Evolutionary conservation across 2,329 filamentous ascomycete genomes (phyloP).

Genomic region (Arthrobotrys musiformis): DNA sequence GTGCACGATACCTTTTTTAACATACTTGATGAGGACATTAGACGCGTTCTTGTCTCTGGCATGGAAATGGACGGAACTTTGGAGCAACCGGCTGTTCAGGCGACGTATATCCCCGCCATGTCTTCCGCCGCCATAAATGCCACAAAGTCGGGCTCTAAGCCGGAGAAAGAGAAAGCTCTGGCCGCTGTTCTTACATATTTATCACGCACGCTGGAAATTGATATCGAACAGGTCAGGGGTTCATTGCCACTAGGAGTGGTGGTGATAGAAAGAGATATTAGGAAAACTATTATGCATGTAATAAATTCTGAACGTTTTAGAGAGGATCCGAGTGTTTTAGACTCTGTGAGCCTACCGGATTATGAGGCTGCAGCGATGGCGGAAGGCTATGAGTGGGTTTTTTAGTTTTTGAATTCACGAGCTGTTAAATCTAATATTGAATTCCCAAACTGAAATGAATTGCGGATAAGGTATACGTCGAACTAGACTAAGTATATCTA

Average conservation of each 20-base stretch:
- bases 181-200: background rate
- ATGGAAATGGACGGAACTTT: slow-evolving; percentile 62
- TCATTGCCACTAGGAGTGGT: no score
- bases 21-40: slow-evolving; percentile 55
- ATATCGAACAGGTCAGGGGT: background rate
- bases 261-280: background rate
- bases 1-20: slow-evolving; percentile 60
- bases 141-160: background rate
- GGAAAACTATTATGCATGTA: background rate
- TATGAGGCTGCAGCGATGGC: background rate
- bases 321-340: background rate
- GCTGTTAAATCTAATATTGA: no score
- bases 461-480: no score
- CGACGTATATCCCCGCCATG: slow-evolving; percentile 62
- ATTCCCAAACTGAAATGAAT: no score
- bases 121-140: background rate
- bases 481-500: no score
- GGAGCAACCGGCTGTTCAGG: slow-evolving; percentile 61
- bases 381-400: background rate
- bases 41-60: slow-evolving; percentile 59
- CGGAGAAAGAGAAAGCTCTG: background rate
- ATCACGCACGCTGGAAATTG: background rate
- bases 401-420: no score
- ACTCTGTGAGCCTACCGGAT: background rate
- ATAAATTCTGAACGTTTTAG: background rate